phyloP scores from a whole-genome alignment of 2,329 filamentous ascomycete genomes.

The Eutypella sp. region DNA sequence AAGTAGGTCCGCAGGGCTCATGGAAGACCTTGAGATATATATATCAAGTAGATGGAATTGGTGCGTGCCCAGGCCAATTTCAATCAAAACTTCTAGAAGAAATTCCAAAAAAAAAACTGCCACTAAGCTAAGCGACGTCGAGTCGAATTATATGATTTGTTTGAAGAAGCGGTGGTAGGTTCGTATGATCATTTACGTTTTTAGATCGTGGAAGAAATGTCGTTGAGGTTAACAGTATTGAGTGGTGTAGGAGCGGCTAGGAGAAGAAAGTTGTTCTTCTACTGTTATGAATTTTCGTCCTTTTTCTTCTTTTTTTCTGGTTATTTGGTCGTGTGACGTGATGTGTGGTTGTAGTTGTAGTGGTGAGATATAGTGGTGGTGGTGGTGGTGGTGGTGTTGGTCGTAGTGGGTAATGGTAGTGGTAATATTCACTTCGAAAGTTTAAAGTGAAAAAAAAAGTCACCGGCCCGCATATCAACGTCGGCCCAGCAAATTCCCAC shows the following conservation, averaged over 20 bases:
- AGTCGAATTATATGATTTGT: too few relatives aligned
- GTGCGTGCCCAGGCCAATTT: constrained; percentile 9
- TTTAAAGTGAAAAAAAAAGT: too few relatives aligned
- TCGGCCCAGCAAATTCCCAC: too few relatives aligned
- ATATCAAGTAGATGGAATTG: constrained; percentile 19
- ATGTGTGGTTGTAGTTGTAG: background rate
- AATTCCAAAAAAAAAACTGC: too few relatives aligned
- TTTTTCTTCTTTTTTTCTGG: too few relatives aligned
- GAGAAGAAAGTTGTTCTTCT: background rate
- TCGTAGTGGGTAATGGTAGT: too few relatives aligned
- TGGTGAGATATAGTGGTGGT: too few relatives aligned
- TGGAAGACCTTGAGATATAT: constrained; percentile 57
- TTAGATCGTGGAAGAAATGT: background rate
- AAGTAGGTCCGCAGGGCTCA: constrained; percentile 86
- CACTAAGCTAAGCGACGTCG: background rate
- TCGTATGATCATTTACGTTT: background rate
- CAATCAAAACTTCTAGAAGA: too few relatives aligned
- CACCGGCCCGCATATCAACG: too few relatives aligned
- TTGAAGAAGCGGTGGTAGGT: background rate
- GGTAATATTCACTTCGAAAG: background rate
- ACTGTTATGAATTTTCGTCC: too few relatives aligned
- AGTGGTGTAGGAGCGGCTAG: too few relatives aligned
- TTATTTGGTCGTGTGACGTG: background rate
- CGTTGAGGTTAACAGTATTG: background rate
- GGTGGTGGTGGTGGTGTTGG: too few relatives aligned